Evolutionary conservation across 176 grass and related monocot genomes (phyloP).

Genomic region (Calamus simplicifolius): DNA sequence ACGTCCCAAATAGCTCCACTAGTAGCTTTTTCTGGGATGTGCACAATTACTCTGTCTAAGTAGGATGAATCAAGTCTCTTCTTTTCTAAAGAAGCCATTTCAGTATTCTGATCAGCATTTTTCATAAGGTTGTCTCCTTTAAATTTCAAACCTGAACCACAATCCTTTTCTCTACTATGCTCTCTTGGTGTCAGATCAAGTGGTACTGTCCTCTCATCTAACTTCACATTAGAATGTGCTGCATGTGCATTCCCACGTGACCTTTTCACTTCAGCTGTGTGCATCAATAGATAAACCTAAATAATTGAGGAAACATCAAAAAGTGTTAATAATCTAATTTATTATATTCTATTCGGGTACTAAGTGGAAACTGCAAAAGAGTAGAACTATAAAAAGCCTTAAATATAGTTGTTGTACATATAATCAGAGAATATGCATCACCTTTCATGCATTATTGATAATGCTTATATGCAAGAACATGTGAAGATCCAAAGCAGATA

Average conservation of each 20-base stretch:
- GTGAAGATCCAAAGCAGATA: too few species aligned
- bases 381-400: too few species aligned
- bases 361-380: too few species aligned
- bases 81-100: conserved; percentile 7
- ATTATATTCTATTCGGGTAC: too few species aligned
- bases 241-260: conserved; percentile 24
- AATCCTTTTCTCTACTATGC: conserved; percentile 7
- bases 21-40: conserved; percentile 23
- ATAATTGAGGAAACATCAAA: conserved; percentile 2
- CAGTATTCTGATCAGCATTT: conserved; percentile 9
- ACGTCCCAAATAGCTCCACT: conserved; percentile 86
- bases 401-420: too few species aligned
- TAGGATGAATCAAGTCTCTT: conserved; percentile 11
- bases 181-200: conserved; percentile 16
- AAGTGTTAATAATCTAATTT: too few species aligned
- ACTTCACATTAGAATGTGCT: conserved; percentile 27
- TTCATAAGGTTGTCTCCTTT: conserved; percentile 21
- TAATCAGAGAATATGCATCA: too few species aligned
- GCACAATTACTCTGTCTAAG: conserved; percentile 26
- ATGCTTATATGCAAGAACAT: too few species aligned
- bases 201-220: conserved; percentile 23
- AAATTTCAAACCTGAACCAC: conserved; percentile 12
- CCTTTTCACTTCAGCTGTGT: conserved; percentile 45
- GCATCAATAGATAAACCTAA: conserved; percentile 95
- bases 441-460: too few species aligned